Conservation (phyloP, 2,329 filamentous ascomycete genomes). For the Macrophomina tecta region DNA sequence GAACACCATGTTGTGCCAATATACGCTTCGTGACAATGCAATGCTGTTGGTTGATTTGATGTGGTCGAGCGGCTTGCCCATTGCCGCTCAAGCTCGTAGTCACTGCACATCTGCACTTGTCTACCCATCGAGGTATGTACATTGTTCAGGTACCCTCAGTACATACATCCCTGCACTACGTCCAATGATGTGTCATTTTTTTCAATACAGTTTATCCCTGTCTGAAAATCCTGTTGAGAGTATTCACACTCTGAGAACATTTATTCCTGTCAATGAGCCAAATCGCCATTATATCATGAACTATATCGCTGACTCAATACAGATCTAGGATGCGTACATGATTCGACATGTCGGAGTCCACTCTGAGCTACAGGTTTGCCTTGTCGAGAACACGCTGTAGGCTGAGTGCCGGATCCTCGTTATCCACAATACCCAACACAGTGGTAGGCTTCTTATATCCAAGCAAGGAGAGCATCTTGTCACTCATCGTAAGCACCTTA, state of each 20-base stretch:
- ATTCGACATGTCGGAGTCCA: no score
- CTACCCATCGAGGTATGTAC: conserved; percentile 10
- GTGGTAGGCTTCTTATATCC: conserved; percentile 44
- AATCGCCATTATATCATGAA: background rate
- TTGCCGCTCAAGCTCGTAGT: background rate
- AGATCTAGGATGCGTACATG: background rate
- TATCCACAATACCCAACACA: conserved; percentile 43
- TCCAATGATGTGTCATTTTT: conserved; percentile 28
- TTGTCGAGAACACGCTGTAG: conserved; percentile 29
- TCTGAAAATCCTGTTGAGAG: conserved; percentile 25
- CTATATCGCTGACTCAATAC: conserved; percentile 52
- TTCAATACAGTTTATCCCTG: conserved; percentile 39
- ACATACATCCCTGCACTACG: background rate
- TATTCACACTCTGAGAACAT: conserved; percentile 23
- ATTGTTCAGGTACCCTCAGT: background rate
- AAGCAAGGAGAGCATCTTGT: conserved; percentile 41
- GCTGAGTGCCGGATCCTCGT: conserved; percentile 36
- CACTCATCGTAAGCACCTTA: conserved; percentile 40
- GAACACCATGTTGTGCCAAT: background rate
- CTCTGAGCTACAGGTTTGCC: background rate
- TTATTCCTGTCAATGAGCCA: background rate
- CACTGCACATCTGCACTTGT: background rate
- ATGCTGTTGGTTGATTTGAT: background rate
- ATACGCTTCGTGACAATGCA: background rate
- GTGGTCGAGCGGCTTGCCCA: background rate